Conservation (phyloP, 345 rosid genomes). For the Salix brachista region DNA sequence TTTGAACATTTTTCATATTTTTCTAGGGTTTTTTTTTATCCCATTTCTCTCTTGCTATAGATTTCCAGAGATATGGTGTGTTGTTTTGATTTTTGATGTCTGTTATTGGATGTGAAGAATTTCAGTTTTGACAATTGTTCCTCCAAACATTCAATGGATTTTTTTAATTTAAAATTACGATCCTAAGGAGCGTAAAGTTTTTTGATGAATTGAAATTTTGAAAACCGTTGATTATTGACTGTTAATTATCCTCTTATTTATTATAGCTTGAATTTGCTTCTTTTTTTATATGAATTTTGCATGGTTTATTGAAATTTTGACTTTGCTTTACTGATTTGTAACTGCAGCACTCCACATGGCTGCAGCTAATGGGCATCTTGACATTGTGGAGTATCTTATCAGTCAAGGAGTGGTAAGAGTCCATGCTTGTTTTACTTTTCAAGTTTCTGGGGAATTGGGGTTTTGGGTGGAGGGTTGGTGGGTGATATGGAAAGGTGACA, state of each 20-base stretch:
- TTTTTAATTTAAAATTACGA: not conserved
- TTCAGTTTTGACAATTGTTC: not conserved
- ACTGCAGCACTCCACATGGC: slow-evolving; percentile 91
- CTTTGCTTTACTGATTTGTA: not conserved
- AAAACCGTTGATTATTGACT: not conserved
- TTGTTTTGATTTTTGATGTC: not conserved
- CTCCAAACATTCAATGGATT: no score
- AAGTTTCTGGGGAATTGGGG: not conserved
- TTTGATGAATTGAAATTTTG: not conserved
- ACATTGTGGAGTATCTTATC: slow-evolving; percentile 67
- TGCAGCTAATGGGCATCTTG: slow-evolving; percentile 77
- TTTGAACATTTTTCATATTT: not conserved
- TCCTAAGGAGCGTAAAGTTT: not conserved
- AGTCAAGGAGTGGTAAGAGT: slow-evolving; percentile 61
- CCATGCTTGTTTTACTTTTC: not conserved
- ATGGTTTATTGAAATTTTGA: not conserved
- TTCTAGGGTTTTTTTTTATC: not conserved
- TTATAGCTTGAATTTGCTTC: not conserved
- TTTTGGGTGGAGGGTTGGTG: not conserved
- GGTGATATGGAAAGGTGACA: no score
- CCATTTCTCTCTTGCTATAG: not conserved
- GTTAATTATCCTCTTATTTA: not conserved
- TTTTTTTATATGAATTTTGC: not conserved
- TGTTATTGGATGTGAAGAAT: not conserved
- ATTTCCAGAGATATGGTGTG: not conserved